Conservation (phyloP, 768 basidiomycete genomes). For the Tricholoma sp. region DNA sequence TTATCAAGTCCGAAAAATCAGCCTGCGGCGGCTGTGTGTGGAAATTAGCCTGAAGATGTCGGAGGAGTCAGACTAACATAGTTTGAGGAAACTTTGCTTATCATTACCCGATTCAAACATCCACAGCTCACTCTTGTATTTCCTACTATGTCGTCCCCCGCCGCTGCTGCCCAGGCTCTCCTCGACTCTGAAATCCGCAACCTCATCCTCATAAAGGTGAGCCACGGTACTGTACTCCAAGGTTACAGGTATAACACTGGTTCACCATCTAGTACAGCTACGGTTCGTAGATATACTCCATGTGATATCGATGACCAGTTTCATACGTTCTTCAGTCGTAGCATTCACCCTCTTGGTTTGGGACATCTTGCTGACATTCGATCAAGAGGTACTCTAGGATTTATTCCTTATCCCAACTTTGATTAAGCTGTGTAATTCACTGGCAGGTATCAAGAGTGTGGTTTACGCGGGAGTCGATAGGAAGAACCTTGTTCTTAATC, state of each 20-base stretch:
- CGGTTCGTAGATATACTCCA: too few species aligned
- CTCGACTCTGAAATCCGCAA: background rate
- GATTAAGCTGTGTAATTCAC: background rate
- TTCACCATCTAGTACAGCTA: background rate
- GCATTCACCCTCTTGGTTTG: background rate
- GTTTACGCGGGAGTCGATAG: background rate
- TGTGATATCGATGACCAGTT: background rate
- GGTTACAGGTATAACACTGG: too few species aligned
- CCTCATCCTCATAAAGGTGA: background rate
- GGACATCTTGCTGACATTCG: background rate
- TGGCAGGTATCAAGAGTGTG: slow-evolving; percentile 2
- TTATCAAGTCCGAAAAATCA: too few species aligned
- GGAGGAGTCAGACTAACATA: too few species aligned
- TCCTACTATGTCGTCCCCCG: background rate
- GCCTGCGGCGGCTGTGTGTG: too few species aligned
- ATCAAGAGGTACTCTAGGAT: background rate
- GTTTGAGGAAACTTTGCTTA: too few species aligned
- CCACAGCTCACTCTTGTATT: too few species aligned
- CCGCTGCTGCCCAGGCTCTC: background rate
- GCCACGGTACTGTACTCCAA: too few species aligned
- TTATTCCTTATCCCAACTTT: background rate
- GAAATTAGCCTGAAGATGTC: too few species aligned
- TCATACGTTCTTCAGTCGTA: background rate
- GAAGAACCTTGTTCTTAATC: background rate
- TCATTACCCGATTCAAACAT: too few species aligned